Evolutionary conservation across 2,329 filamentous ascomycete species (phyloP).

Genomic region (Fonsecaea pugnacius): DNA sequence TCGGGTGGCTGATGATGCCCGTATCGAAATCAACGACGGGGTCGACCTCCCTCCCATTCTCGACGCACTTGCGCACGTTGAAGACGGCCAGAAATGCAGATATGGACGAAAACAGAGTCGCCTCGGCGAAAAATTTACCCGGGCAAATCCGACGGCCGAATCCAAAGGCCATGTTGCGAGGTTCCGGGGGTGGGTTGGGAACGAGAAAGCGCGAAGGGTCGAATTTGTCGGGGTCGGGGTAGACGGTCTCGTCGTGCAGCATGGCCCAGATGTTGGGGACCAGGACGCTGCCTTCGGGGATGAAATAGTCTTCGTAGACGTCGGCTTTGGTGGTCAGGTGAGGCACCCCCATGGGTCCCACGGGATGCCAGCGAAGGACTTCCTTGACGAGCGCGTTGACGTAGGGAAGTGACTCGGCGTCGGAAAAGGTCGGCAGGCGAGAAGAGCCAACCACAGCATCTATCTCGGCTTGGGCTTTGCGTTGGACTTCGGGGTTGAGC

Average conservation of each 20-base stretch:
- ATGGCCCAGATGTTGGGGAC: slow-evolving; percentile 36
- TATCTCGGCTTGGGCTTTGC: slow-evolving; percentile 51
- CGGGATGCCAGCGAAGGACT: slow-evolving; percentile 44
- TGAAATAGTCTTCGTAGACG: slow-evolving; percentile 54
- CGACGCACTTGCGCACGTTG: slow-evolving; percentile 24
- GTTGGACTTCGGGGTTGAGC: slow-evolving; percentile 56
- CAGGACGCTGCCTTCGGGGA: slow-evolving; percentile 51
- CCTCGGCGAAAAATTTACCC: slow-evolving; percentile 41
- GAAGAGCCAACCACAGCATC: slow-evolving; percentile 48
- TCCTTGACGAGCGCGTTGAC: slow-evolving; percentile 48
- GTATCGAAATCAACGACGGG: slow-evolving; percentile 44
- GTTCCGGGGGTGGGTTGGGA: slow-evolving; percentile 45
- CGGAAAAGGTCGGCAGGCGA: slow-evolving; percentile 44
- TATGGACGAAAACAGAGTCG: slow-evolving; percentile 58
- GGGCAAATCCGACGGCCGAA: slow-evolving; percentile 59
- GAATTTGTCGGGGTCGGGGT: slow-evolving; percentile 47
- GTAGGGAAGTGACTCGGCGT: slow-evolving; percentile 46
- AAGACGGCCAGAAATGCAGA: slow-evolving; percentile 50
- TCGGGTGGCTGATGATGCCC: slow-evolving; percentile 45
- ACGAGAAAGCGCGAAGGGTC: slow-evolving; percentile 50
- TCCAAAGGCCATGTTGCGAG: slow-evolving; percentile 58
- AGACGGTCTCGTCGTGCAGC: slow-evolving; percentile 44
- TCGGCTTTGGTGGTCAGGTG: slow-evolving; percentile 50
- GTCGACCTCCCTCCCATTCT: slow-evolving; percentile 53
- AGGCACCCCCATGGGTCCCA: slow-evolving; percentile 43